Percentiles rank a stretch among this genome's conserved stretches.
Conservation (phyloP, 2,329 filamentous ascomycete genomes). For the Fusarium neocosmosporiellum region DNA sequence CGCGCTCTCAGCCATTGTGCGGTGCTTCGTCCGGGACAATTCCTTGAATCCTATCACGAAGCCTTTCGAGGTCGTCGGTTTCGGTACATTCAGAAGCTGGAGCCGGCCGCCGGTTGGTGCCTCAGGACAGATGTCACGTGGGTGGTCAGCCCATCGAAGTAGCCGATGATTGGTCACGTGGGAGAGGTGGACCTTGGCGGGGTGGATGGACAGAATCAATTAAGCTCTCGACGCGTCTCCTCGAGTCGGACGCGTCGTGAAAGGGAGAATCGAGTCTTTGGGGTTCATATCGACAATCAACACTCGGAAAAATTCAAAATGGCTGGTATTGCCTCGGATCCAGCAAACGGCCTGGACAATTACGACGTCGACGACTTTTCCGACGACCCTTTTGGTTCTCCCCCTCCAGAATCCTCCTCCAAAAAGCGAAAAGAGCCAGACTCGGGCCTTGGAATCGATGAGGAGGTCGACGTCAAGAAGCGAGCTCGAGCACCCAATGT, state of each 20-base stretch:
- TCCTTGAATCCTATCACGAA: constrained; percentile 43
- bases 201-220: constrained; percentile 26
- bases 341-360: constrained; percentile 71
- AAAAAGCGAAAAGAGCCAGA: constrained; percentile 63
- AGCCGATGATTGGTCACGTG: constrained; percentile 29
- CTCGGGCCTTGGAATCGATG: constrained; percentile 79
- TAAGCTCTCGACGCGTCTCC: constrained; percentile 42
- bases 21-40: constrained; percentile 44
- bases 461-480: constrained; percentile 85
- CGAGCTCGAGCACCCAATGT: constrained; percentile 77
- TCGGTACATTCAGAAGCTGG: constrained; percentile 40
- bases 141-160: constrained; percentile 32
- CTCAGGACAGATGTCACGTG: constrained; percentile 50
- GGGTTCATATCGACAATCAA: not conserved
- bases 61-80: constrained; percentile 40
- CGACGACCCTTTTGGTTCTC: constrained; percentile 62
- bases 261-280: not conserved
- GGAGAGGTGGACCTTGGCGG: not conserved
- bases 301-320: constrained; percentile 1
- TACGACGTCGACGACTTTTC: constrained; percentile 73
- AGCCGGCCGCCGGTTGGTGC: constrained; percentile 38
- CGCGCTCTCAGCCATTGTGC: constrained; percentile 53
- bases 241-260: constrained; percentile 21
- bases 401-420: constrained; percentile 52
- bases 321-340: constrained; percentile 40